A percentile compares a stretch with the other conserved stretches of the same genome.
These are phyloP conservation scores for Pleurotus ostreatus DNA, from an alignment of 768 basidiomycete species.

Conservation along the genomic window DNA sequence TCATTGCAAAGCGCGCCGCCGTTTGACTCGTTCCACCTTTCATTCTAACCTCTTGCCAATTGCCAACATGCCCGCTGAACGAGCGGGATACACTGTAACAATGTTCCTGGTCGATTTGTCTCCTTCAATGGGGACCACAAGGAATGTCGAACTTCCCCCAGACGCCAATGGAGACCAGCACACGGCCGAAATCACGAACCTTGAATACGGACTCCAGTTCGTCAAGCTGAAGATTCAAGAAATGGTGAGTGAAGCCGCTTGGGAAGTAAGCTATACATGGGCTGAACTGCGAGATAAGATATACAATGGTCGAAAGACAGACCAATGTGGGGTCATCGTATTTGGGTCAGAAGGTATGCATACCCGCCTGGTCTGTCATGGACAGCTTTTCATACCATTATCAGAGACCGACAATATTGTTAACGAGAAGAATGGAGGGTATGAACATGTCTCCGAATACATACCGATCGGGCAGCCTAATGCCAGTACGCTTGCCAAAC, in stretches of 20 bases:
- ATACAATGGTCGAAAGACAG: slow-evolving; percentile 87
- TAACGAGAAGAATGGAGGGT: slow-evolving; percentile 58
- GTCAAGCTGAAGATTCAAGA: slow-evolving; percentile 90
- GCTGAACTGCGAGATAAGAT: slow-evolving; percentile 48
- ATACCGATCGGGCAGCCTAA: slow-evolving; percentile 68
- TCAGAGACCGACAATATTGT: slow-evolving; percentile 66
- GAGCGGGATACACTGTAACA: slow-evolving; percentile 81
- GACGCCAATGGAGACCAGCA: slow-evolving; percentile 47
- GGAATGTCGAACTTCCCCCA: slow-evolving; percentile 52
- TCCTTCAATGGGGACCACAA: slow-evolving; percentile 71
- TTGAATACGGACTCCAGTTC: slow-evolving; percentile 81
- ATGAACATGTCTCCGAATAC: slow-evolving; percentile 70
- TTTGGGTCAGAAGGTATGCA: slow-evolving; percentile 74
- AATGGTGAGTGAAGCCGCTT: slow-evolving; percentile 49
- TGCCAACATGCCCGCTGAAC: slow-evolving; percentile 66
- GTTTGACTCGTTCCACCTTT: slow-evolving; percentile 1
- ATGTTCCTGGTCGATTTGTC: slow-evolving; percentile 91
- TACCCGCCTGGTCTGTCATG: neutral
- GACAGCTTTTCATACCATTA: neutral
- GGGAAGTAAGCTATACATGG: neutral
- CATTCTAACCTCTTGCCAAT: neutral
- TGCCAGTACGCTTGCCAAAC: slow-evolving; percentile 57
- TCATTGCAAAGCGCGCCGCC: no score
- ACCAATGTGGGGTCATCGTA: slow-evolving; percentile 85
- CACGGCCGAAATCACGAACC: slow-evolving; percentile 62